Evolutionary conservation across 805 yeast genomes (phyloP).

Genomic region (Lipomyces yamanashiensis): DNA sequence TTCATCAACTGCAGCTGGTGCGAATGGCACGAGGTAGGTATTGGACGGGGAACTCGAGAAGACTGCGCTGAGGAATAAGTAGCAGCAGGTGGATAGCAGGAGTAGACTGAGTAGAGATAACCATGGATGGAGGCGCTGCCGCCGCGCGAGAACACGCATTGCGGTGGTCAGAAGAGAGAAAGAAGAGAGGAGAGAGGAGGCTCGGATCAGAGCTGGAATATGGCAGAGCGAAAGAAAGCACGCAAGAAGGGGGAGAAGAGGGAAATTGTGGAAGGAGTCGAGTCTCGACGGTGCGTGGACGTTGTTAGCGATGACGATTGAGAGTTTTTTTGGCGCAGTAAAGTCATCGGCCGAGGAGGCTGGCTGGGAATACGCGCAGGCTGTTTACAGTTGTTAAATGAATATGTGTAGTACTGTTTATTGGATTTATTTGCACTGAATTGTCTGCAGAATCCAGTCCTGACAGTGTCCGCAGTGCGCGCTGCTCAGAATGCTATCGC

Average conservation of each 20-base stretch:
- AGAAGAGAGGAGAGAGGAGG: background rate
- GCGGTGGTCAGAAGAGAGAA: background rate
- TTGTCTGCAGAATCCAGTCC: no score
- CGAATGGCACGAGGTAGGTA: background rate
- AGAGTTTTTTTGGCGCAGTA: background rate
- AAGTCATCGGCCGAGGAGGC: background rate
- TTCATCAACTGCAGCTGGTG: background rate
- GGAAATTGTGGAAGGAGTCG: background rate
- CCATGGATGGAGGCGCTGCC: constrained; percentile 6
- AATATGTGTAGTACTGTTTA: no score
- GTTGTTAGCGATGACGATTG: background rate
- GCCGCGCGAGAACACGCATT: constrained; percentile 13
- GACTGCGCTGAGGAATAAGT: constrained; percentile 6
- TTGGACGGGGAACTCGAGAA: background rate
- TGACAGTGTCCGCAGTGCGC: no score
- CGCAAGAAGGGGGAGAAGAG: background rate
- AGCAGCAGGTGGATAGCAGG: constrained; percentile 1
- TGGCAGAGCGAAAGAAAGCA: background rate
- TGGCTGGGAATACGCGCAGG: no score
- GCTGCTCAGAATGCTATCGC: no score
- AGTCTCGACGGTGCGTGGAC: background rate
- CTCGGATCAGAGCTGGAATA: background rate
- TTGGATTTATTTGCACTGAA: no score
- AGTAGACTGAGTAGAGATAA: background rate
- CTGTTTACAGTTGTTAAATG: no score